Base-by-base conservation (phyloP, 768 basidiomycete genomes). In the Lentinula sp. region DNA sequence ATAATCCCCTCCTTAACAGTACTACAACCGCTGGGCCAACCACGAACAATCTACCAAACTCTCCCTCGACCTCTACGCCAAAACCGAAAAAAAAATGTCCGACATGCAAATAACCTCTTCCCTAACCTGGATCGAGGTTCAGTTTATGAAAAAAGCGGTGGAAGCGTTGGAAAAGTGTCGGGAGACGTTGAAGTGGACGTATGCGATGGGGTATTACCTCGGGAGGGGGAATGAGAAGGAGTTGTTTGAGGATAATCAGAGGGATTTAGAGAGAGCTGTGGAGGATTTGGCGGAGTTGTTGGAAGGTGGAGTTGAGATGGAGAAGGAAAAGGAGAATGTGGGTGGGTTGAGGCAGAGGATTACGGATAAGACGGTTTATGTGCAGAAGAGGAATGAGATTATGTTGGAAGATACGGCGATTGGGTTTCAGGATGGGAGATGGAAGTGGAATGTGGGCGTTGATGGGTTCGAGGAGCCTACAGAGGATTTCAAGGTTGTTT, bases 61-160 rank as follows among this genome's bases (percentile, higher is more conserved):
- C 55, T 95, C 96, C 16, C 73, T 91, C 15, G 94, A 98, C 65
- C 78, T 98, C 45, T 96, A 95, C 73, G 82, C 82, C 60, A 95
- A 95, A 78, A 98, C 96, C 11, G 95, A 99, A 82, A 95, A 96
- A 84, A 98, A 98, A 86, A 99, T 99, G 97, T 95, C 98, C 74
- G 94, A 97, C 75, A 96, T 98, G 89, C 97, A 98, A 78, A 83
- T 94, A 64, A 88, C 87, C 10, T 94, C 93, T 2, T 82, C 86
- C 59, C 76, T 99, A 42, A 95, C 94, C 2, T 99, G 97, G 97
- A 99, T 99, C 66, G 95, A 99, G 75, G 71, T 87, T 34, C 96
- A 98, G 75, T 99, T 99, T 75, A 95, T 97, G 83, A 95, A 94
- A 80, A 95, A 95, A 74, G 97, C 97, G 0, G 95, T 98, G 4